A percentile compares a stretch with the other conserved stretches of the same genome.
Conservation (phyloP, 2,329 filamentous ascomycete genomes). For the Trichoderma brevicompactum region DNA sequence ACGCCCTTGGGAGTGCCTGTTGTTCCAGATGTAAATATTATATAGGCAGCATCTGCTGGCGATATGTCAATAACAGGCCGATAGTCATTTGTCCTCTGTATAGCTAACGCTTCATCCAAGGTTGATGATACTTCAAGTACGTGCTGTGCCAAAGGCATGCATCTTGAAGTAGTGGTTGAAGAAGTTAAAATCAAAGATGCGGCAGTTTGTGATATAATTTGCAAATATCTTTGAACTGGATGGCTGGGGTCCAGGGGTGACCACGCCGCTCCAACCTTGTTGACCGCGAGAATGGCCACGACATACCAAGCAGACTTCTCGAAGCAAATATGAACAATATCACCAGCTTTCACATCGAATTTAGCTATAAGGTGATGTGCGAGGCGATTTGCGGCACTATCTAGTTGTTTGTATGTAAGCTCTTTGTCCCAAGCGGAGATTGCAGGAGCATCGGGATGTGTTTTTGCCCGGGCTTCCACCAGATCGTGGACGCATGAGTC, state of each 20-base stretch:
- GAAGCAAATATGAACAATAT: slow-evolving; percentile 22
- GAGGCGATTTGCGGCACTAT: slow-evolving; percentile 24
- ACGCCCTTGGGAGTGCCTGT: slow-evolving; percentile 29
- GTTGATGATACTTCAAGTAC: not conserved
- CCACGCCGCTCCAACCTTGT: slow-evolving; percentile 30
- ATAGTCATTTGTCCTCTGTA: not conserved
- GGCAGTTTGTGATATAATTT: slow-evolving; percentile 12
- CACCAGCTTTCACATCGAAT: slow-evolving; percentile 30
- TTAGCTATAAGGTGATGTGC: slow-evolving; percentile 26
- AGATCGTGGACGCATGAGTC: slow-evolving; percentile 7
- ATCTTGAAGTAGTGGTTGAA: not conserved
- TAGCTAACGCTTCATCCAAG: not conserved
- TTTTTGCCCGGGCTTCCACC: not conserved
- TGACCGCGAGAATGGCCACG: slow-evolving; percentile 31
- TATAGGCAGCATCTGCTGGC: slow-evolving; percentile 6
- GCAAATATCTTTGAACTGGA: not conserved
- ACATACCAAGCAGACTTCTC: slow-evolving; percentile 31
- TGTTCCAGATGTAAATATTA: slow-evolving; percentile 24
- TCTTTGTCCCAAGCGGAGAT: too few relatives aligned
- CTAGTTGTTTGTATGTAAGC: slow-evolving; percentile 46
- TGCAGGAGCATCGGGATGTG: too few relatives aligned
- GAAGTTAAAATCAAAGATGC: slow-evolving; percentile 16
- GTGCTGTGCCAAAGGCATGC: not conserved
- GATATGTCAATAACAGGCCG: not conserved
- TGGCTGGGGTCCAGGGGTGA: slow-evolving; percentile 26